Evolutionary conservation across 1,139 yeast species (phyloP).

Genomic region (Nakaseomyces uthaithaninus): DNA sequence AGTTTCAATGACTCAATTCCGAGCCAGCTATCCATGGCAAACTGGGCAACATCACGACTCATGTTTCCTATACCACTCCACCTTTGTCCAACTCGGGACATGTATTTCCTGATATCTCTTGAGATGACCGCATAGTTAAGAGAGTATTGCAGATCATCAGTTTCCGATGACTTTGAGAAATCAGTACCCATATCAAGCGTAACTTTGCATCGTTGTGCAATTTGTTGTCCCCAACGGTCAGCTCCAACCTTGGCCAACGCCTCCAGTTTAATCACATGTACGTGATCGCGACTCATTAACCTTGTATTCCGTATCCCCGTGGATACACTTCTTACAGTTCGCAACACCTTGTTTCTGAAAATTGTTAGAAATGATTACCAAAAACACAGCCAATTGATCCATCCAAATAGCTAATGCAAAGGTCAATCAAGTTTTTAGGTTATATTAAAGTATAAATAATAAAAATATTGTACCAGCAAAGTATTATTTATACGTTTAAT

Average conservation of each 20-base stretch:
- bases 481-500: too few relatives aligned
- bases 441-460: too few relatives aligned
- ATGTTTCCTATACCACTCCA: constrained; percentile 49
- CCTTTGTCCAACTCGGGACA: constrained; percentile 26
- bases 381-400: too few relatives aligned
- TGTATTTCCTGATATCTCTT: constrained; percentile 35
- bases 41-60: constrained; percentile 46
- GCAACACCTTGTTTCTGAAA: constrained; percentile 3
- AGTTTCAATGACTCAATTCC: constrained; percentile 20
- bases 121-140: constrained; percentile 83
- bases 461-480: too few relatives aligned
- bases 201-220: constrained; percentile 60
- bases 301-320: constrained; percentile 3
- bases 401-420: too few relatives aligned
- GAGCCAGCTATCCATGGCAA: constrained; percentile 39
- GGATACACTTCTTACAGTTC: constrained; percentile 6
- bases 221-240: constrained; percentile 68
- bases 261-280: constrained; percentile 49
- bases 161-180: constrained; percentile 58
- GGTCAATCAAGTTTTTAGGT: too few relatives aligned
- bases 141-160: constrained; percentile 73
- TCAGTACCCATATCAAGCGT: constrained; percentile 57
- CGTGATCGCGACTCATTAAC: constrained; percentile 38
- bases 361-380: too few relatives aligned
- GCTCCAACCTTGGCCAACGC: constrained; percentile 62